Conservation (phyloP, 345 rosid species). For the Hypericum perforatum region DNA sequence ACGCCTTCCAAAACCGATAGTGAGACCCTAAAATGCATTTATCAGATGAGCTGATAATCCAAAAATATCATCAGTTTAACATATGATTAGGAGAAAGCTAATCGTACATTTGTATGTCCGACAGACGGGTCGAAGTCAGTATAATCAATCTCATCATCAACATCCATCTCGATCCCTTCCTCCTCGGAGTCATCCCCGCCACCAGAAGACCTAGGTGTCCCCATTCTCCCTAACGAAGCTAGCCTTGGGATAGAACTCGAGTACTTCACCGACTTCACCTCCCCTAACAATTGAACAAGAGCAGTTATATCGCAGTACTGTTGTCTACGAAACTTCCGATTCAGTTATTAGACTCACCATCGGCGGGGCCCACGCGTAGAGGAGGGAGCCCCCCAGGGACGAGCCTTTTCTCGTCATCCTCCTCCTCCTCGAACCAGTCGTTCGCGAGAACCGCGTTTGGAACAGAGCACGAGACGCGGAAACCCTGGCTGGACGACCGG, state of each 20-base stretch:
- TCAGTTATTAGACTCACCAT: no score
- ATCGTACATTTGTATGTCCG: constrained; percentile 15
- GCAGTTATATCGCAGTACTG: no score
- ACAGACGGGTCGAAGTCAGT: constrained; percentile 19
- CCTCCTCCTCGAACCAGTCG: constrained; percentile 35
- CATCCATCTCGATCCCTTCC: constrained; percentile 34
- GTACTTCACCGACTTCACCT: constrained; percentile 22
- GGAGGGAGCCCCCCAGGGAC: constrained; percentile 38
- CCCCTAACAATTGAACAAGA: constrained; percentile 17
- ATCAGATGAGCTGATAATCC: no score
- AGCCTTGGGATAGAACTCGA: constrained; percentile 29
- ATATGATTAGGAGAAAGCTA: no score
- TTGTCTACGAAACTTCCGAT: no score
- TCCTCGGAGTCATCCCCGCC: constrained; percentile 37
- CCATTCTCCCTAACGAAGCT: constrained; percentile 24
- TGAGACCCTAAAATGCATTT: no score
- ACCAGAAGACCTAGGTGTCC: constrained; percentile 37
- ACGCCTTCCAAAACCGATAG: no score
- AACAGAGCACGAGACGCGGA: constrained; percentile 32
- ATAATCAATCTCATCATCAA: constrained; percentile 22
- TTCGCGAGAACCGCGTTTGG: constrained; percentile 28
- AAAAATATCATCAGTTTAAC: no score
- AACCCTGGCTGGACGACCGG: constrained; percentile 4
- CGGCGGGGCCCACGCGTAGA: constrained; percentile 21
- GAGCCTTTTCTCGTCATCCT: constrained; percentile 21